Conservation (phyloP, 2,329 filamentous ascomycete genomes). For the Botrytis fragariae region DNA sequence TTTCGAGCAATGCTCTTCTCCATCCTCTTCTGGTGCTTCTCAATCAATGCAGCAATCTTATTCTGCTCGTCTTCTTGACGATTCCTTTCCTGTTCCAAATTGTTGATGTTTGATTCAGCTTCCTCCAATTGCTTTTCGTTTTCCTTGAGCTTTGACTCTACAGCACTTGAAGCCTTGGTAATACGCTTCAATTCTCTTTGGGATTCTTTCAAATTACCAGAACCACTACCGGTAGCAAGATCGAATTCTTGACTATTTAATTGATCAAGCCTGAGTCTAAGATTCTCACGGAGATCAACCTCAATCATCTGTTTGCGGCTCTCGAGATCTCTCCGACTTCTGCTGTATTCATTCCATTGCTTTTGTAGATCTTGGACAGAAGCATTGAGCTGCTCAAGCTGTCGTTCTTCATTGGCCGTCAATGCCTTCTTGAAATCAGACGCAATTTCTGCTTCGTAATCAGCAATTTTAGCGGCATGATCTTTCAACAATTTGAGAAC, state of each 20-base stretch:
- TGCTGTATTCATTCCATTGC: conserved; percentile 73
- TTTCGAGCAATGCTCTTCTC: conserved; percentile 91
- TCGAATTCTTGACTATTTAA: conserved; percentile 76
- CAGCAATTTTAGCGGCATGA: conserved; percentile 70
- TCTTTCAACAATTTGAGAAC: conserved; percentile 74
- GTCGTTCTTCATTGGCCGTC: conserved; percentile 75
- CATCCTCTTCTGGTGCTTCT: conserved; percentile 83
- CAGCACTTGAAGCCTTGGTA: conserved; percentile 61
- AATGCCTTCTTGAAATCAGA: conserved; percentile 93
- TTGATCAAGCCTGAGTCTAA: conserved; percentile 83
- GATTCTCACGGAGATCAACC: conserved; percentile 82
- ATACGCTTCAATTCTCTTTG: conserved; percentile 79
- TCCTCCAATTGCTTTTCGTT: conserved; percentile 71
- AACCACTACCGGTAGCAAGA: conserved; percentile 56
- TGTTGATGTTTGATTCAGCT: conserved; percentile 41
- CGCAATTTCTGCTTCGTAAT: conserved; percentile 75
- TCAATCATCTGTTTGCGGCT: conserved; percentile 79
- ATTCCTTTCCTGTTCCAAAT: conserved; percentile 47
- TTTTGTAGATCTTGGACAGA: conserved; percentile 72
- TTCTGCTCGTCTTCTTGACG: conserved; percentile 71
- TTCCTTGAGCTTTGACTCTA: conserved; percentile 68
- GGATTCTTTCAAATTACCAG: conserved; percentile 70
- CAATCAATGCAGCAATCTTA: conserved; percentile 73
- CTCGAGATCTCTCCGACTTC: conserved; percentile 73
- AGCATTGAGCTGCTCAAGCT: conserved; percentile 68